Conservation (phyloP, 306 rosid genomes). For the Vigna nakashimae region DNA sequence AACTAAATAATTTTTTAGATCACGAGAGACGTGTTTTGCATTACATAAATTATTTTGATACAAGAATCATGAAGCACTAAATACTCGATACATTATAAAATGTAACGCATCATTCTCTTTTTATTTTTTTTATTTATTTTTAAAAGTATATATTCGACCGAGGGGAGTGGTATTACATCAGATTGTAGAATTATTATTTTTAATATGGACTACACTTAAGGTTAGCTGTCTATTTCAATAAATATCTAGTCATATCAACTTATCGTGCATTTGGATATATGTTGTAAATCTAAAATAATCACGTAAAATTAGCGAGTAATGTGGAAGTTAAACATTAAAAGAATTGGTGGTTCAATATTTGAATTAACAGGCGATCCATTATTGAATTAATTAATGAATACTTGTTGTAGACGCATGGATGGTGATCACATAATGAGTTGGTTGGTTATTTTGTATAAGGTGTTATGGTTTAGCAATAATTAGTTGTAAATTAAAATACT, state of each 20-base stretch:
- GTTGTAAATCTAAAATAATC: not conserved
- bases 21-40: not conserved
- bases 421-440: not conserved
- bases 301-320: not conserved
- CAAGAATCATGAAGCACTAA: not conserved
- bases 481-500: too few relatives aligned
- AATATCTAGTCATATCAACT: not conserved
- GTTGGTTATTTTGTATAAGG: too few relatives aligned
- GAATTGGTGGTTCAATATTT: too few relatives aligned
- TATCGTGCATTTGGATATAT: not conserved
- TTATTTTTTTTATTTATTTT: not conserved
- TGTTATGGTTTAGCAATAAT: too few relatives aligned
- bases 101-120: not conserved
- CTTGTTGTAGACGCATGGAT: not conserved
- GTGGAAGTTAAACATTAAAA: too few relatives aligned
- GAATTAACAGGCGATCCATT: too few relatives aligned
- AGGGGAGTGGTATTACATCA: not conserved
- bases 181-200: not conserved
- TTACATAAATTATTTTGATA: not conserved
- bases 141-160: not conserved
- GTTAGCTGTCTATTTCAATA: not conserved
- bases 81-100: not conserved
- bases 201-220: not conserved
- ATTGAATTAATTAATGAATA: constrained; percentile 23
- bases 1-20: not conserved